Base-by-base conservation (phyloP, 176 grass and related monocot species). In the Bolboschoenus planiculmis region DNA sequence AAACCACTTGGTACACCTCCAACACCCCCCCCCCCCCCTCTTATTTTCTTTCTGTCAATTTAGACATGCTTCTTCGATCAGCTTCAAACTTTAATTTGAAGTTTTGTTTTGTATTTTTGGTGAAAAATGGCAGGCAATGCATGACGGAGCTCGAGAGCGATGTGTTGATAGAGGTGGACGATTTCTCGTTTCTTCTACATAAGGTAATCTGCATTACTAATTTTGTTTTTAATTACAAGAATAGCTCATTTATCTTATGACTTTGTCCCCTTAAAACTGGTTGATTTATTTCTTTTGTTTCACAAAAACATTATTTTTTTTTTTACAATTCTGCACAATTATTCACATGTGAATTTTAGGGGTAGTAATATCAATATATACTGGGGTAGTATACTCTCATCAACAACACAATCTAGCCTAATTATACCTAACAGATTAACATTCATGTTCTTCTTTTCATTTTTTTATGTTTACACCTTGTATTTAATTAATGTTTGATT, bases 131-230 rank as follows among this genome's bases (percentile, higher is more conserved):
- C 44, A 82, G 80, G 80, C 56, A 66, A n/a, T 82, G 80, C 43
- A 66, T 59, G 56, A 82, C 80, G 66, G 80, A 82, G 58, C 80
- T 82, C 26, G 37, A 82, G 14, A 82, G 80, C 43, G 80, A 82
- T 63, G 80, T 82, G 8, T 40, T 82, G 60, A 82, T 82, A 29
- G 80, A 82, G 80, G 60, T 82, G 15, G 10, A 82, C n/a, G 80
- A 82, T 13, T 82, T 82, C 58, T 82, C 80, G 23, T 82, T 82
- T 82, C 43, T 63, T 20, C 39, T 82, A 26, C 80, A 82, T 63
- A 81, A 81, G 79, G 79, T 81, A 44, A 26, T 15, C 33, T 48
- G 0, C 7, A 40, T 46, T 46, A 42, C 46, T 48, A 48, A 48
- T 0, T 7, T 36, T 66, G 34, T 4, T 29, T 66, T 20, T 36